Evolutionary conservation across 805 yeast species (phyloP).

Genomic region (Wickerhamiella siamensis): DNA sequence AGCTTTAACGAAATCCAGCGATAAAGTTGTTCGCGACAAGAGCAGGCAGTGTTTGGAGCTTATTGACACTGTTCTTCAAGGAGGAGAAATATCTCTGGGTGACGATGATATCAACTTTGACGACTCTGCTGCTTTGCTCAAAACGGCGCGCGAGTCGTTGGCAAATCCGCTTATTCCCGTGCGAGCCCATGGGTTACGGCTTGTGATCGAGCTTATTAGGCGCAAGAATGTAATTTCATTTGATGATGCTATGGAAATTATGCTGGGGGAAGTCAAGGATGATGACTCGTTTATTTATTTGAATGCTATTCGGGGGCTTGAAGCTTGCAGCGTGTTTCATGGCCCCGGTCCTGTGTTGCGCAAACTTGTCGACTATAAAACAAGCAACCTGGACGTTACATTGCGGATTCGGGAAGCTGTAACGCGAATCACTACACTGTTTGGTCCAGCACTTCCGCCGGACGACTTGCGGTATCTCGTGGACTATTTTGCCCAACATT

Average conservation of each 20-base stretch:
- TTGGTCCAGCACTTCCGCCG: not conserved
- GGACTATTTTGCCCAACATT: conserved; percentile 29
- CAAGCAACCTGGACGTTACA: conserved; percentile 44
- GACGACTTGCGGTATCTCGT: conserved; percentile 29
- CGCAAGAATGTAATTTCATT: conserved; percentile 31
- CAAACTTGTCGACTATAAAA: conserved; percentile 26
- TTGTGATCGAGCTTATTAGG: conserved; percentile 42
- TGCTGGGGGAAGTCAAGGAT: conserved; percentile 51
- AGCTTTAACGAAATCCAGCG: not conserved
- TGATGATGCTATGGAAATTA: conserved; percentile 45
- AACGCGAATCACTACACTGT: conserved; percentile 29
- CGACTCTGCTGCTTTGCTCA: conserved; percentile 22
- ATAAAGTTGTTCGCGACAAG: conserved; percentile 8
- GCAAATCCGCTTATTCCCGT: conserved; percentile 73
- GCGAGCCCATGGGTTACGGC: conserved; percentile 68
- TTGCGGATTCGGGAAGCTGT: conserved; percentile 74
- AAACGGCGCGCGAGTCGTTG: conserved; percentile 49
- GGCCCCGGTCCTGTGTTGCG: conserved; percentile 26
- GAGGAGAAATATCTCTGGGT: conserved; percentile 6
- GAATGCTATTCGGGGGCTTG: conserved; percentile 69
- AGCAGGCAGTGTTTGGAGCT: conserved; percentile 16
- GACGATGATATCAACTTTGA: conserved; percentile 12
- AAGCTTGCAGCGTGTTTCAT: conserved; percentile 38
- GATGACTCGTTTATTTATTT: conserved; percentile 78
- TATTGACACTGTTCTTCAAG: conserved; percentile 6